These are phyloP conservation scores for Cyberlindnera xylosilytica DNA, from an alignment of 805 yeast species.

Conservation along the genomic window DNA sequence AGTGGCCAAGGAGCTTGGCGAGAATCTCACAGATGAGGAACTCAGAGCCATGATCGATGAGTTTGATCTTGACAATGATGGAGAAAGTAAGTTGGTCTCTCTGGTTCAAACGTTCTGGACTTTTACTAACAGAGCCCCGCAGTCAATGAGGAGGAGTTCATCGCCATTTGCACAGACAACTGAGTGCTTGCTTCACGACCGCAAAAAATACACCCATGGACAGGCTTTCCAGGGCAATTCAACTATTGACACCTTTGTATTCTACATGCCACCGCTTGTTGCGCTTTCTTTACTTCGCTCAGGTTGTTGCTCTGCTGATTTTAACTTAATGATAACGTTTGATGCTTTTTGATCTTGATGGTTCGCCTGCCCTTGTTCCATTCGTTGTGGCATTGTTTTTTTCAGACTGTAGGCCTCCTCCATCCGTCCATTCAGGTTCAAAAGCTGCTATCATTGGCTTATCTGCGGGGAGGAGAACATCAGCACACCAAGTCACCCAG, in stretches of 20 bases:
- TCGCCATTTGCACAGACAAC: conserved; percentile 79
- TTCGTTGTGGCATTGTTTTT: neutral
- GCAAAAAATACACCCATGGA: neutral
- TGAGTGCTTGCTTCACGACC: too few relatives aligned
- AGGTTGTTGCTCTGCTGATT: too few relatives aligned
- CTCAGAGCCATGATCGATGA: conserved; percentile 96
- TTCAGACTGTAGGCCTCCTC: neutral
- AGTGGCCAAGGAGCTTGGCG: conserved; percentile 91
- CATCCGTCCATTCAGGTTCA: too few relatives aligned
- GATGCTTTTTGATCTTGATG: neutral
- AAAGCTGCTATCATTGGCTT: too few relatives aligned
- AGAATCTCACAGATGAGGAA: conserved; percentile 88
- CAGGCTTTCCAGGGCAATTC: neutral
- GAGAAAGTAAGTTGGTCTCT: conserved; percentile 48
- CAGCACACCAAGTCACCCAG: too few relatives aligned
- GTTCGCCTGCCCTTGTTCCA: too few relatives aligned
- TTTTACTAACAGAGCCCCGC: conserved; percentile 1
- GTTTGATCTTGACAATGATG: conserved; percentile 94
- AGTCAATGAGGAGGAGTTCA: conserved; percentile 82
- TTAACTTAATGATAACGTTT: neutral
- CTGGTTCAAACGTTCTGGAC: conserved; percentile 28
- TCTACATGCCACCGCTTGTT: neutral
- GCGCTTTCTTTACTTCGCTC: neutral
- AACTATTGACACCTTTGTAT: neutral
- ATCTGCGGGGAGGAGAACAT: too few relatives aligned